Percentiles rank a stretch among this genome's conserved stretches.
Evolutionary conservation across 2,329 filamentous ascomycete species (phyloP).

Genomic region (Neospermospora avenae): DNA sequence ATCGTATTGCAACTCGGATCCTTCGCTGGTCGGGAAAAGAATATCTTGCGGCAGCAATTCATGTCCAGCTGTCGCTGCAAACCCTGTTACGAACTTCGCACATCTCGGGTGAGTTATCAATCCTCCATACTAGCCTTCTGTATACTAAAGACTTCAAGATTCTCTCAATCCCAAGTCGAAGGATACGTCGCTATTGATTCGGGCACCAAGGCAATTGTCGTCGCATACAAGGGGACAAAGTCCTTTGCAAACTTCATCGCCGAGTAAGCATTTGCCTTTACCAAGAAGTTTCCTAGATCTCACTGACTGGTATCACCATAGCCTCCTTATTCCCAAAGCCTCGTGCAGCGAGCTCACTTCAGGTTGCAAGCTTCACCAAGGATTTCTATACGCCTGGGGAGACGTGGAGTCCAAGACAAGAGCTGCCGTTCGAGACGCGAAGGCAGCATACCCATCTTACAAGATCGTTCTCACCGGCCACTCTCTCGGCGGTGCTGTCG

Average conservation of each 20-base stretch:
- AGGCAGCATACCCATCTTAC: constrained; percentile 45
- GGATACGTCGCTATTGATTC: constrained; percentile 52
- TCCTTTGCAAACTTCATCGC: constrained; percentile 17
- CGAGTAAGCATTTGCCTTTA: constrained; percentile 10
- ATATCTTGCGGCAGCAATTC: constrained; percentile 22
- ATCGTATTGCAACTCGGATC: constrained; percentile 26
- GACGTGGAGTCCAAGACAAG: constrained; percentile 42
- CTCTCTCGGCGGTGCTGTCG: constrained; percentile 65
- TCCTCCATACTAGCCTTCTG: not conserved
- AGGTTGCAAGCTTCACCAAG: constrained; percentile 45
- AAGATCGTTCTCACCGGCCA: constrained; percentile 61
- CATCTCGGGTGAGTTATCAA: constrained; percentile 15
- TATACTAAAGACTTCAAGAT: constrained; percentile 33
- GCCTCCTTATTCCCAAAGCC: constrained; percentile 13
- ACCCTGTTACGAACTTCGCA: constrained; percentile 17
- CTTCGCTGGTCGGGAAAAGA: constrained; percentile 3
- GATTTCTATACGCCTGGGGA: constrained; percentile 58
- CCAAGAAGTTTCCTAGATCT: not conserved
- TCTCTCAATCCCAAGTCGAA: constrained; percentile 42
- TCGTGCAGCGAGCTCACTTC: constrained; percentile 25
- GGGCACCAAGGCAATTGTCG: constrained; percentile 50
- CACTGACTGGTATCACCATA: not conserved
- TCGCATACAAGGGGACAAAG: constrained; percentile 56
- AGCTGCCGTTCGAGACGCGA: not conserved
- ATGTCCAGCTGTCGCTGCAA: constrained; percentile 22